Percentiles rank a stretch among this genome's conserved stretches.
phyloP scores from a whole-genome alignment of 306 rosid species.

The Prinsepia uniflora region DNA sequence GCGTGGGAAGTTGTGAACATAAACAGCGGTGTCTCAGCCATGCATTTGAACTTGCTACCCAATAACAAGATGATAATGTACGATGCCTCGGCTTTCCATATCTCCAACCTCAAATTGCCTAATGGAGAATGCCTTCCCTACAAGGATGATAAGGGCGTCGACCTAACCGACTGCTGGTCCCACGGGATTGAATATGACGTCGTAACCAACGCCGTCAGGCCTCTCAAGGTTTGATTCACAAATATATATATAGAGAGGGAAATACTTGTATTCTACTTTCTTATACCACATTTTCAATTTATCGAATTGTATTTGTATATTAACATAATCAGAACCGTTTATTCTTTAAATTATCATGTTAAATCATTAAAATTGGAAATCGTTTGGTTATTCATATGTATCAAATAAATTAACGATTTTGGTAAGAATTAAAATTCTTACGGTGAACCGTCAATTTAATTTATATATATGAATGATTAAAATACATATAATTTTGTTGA shows the following conservation, averaged over 20 bases:
- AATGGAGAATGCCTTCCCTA: conserved; percentile 44
- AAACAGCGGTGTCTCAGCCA: conserved; percentile 61
- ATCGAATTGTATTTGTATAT: too few relatives aligned
- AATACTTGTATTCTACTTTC: too few relatives aligned
- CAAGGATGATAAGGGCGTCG: background rate
- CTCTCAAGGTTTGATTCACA: conserved; percentile 51
- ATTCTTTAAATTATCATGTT: too few relatives aligned
- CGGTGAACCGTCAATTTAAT: too few relatives aligned
- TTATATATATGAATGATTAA: too few relatives aligned
- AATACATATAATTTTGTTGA: too few relatives aligned
- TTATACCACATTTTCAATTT: too few relatives aligned
- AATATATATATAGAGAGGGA: background rate
- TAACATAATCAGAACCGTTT: too few relatives aligned
- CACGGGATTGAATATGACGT: conserved; percentile 60
- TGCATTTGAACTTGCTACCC: conserved; percentile 74
- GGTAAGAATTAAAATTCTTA: too few relatives aligned
- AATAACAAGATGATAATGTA: conserved; percentile 49
- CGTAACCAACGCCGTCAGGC: conserved; percentile 42
- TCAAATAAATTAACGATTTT: too few relatives aligned
- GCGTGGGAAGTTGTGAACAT: conserved; percentile 35
- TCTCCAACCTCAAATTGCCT: conserved; percentile 48
- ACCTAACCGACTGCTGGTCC: conserved; percentile 53
- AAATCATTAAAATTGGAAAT: too few relatives aligned
- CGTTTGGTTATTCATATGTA: too few relatives aligned
- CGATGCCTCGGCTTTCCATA: conserved; percentile 50